Conservation (phyloP, 2,329 filamentous ascomycete species). For the Penicillium sp. region DNA sequence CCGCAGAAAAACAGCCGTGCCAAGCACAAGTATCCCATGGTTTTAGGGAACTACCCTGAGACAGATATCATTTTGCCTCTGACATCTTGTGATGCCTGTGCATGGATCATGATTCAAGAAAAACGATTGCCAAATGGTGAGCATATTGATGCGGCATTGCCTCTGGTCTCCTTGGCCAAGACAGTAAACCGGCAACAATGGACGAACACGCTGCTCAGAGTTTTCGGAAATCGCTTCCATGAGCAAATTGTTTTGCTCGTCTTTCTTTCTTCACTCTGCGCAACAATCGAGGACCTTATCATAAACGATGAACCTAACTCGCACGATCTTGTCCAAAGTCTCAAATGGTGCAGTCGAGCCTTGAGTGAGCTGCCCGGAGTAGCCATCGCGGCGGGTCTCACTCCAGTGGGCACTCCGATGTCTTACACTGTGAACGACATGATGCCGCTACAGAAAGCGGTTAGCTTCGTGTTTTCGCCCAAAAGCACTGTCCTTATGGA, state of each 20-base stretch:
- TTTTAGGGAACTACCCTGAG: not conserved
- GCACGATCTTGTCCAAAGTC: not conserved
- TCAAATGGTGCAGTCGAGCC: not conserved
- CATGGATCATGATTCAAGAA: not conserved
- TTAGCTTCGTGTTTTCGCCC: not conserved
- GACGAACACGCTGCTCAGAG: not conserved
- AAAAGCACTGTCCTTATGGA: not conserved
- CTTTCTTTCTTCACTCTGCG: not conserved
- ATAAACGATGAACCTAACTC: not conserved
- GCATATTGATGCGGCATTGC: not conserved
- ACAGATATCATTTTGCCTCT: not conserved
- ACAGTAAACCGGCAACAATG: not conserved
- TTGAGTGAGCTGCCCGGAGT: not conserved
- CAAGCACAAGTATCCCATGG: not conserved
- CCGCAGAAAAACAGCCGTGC: not conserved
- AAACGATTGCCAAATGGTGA: not conserved
- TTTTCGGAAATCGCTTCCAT: not conserved
- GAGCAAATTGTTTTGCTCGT: not conserved
- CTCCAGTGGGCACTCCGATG: not conserved
- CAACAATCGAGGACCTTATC: not conserved
- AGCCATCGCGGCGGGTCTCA: not conserved
- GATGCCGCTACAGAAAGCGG: not conserved
- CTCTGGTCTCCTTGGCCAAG: not conserved
- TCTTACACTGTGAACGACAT: not conserved
- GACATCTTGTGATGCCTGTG: not conserved